Conservation (phyloP, 129 eudicot species). For the Tanacetum coccineum region DNA sequence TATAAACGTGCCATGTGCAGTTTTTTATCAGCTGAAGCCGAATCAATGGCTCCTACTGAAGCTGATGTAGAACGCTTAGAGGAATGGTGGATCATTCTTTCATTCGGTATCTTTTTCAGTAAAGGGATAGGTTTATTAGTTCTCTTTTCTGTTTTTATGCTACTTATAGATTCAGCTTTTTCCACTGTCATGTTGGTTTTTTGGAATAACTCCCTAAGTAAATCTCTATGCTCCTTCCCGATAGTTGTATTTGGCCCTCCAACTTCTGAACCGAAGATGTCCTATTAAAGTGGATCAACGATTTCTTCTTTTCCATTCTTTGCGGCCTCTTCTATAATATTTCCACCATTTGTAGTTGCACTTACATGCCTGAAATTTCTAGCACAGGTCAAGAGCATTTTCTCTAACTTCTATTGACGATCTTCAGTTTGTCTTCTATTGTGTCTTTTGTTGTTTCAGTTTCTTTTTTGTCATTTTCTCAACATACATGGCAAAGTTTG, state of each 20-base stretch:
- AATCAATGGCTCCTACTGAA: slow-evolving; percentile 36
- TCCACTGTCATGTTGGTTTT: slow-evolving; percentile 52
- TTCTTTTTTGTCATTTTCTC: slow-evolving; percentile 48
- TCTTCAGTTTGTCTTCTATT: slow-evolving; percentile 32
- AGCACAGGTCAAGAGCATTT: slow-evolving; percentile 21
- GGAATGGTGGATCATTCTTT: slow-evolving; percentile 6
- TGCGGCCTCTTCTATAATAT: background rate
- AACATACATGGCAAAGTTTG: slow-evolving; percentile 45
- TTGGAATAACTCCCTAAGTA: slow-evolving; percentile 73
- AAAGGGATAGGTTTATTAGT: slow-evolving; percentile 39
- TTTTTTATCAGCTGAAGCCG: slow-evolving; percentile 45
- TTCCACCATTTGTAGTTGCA: background rate
- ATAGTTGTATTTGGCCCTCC: slow-evolving; percentile 40
- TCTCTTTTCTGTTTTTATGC: slow-evolving; percentile 26
- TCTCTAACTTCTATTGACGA: slow-evolving; percentile 56
- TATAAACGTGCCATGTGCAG: slow-evolving; percentile 43
- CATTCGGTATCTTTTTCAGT: slow-evolving; percentile 51
- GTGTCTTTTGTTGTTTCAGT: slow-evolving; percentile 35
- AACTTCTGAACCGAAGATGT: background rate
- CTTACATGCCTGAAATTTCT: background rate
- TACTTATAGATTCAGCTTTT: slow-evolving; percentile 27
- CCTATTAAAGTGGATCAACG: background rate
- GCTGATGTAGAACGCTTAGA: slow-evolving; percentile 22
- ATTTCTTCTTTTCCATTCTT: background rate
- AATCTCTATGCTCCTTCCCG: slow-evolving; percentile 41